These are phyloP conservation scores for Quercus cerris DNA, from an alignment of 306 rosid species.

Conservation along the genomic window DNA sequence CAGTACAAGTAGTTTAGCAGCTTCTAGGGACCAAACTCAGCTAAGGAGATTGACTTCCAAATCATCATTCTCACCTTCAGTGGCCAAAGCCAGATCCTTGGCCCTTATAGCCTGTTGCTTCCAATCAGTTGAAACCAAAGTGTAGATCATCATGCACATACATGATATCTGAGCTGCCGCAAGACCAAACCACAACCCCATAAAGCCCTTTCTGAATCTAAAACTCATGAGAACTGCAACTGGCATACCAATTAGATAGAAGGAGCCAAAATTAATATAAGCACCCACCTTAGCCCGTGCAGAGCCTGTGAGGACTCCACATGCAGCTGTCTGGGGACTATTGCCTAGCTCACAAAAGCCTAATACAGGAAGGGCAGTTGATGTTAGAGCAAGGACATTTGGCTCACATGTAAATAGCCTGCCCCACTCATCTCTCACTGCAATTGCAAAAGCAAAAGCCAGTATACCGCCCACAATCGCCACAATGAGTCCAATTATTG, in stretches of 20 bases:
- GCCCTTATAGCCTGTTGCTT: background rate
- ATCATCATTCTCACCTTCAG: background rate
- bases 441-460: background rate
- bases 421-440: background rate
- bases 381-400: background rate
- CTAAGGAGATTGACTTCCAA: background rate
- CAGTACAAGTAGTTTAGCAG: background rate
- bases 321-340: slow-evolving; percentile 13
- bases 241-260: slow-evolving; percentile 6
- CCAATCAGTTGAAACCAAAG: slow-evolving; percentile 5
- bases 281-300: slow-evolving; percentile 1
- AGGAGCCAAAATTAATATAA: slow-evolving; percentile 1
- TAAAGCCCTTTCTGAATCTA: background rate
- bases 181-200: slow-evolving; percentile 4
- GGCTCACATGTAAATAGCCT: slow-evolving; percentile 1
- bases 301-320: slow-evolving; percentile 7
- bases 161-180: slow-evolving; percentile 7
- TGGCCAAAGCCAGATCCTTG: background rate
- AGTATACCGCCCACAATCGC: background rate
- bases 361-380: slow-evolving; percentile 2
- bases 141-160: slow-evolving; percentile 6
- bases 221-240: slow-evolving; percentile 8
- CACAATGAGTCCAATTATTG: background rate
- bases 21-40: background rate
- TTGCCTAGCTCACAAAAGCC: slow-evolving; percentile 4